These are phyloP conservation scores for Populus euphratica DNA, from an alignment of 345 rosid species.

Conservation along the genomic window DNA sequence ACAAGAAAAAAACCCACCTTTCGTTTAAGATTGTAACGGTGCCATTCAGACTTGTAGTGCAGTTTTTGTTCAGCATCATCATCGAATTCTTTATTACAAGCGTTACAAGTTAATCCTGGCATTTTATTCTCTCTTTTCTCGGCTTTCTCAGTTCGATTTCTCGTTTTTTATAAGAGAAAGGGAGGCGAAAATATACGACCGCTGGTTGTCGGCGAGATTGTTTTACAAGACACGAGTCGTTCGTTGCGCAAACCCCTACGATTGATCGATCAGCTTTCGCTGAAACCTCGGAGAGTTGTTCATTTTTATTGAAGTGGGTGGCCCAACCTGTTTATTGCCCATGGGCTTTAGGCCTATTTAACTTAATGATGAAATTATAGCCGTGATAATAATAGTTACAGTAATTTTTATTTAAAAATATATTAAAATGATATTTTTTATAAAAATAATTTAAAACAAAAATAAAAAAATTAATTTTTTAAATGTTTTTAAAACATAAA, in stretches of 20 bases:
- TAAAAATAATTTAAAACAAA: too few relatives aligned
- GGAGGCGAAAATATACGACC: background rate
- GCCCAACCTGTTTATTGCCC: too few relatives aligned
- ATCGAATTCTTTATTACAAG: slow-evolving; percentile 77
- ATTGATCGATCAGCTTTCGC: too few relatives aligned
- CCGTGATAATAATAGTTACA: too few relatives aligned
- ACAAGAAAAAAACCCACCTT: slow-evolving; percentile 44
- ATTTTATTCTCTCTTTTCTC: slow-evolving; percentile 20
- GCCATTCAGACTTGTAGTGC: slow-evolving; percentile 98
- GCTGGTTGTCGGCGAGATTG: slow-evolving; percentile 4
- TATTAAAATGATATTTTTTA: too few relatives aligned
- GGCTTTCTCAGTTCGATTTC: background rate
- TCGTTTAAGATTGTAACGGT: slow-evolving; percentile 97
- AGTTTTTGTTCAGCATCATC: slow-evolving; percentile 72
- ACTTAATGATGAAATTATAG: too few relatives aligned
- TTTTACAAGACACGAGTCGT: background rate
- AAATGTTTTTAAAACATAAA: too few relatives aligned
- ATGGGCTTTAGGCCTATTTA: too few relatives aligned
- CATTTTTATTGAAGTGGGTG: too few relatives aligned
- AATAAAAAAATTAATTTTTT: too few relatives aligned
- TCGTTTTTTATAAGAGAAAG: background rate
- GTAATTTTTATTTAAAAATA: too few relatives aligned
- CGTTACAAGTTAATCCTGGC: slow-evolving; percentile 87
- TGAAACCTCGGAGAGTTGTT: background rate
- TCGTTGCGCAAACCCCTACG: background rate